Base-by-base conservation (phyloP, 2,329 filamentous ascomycete genomes). In the Beauveria sp. region DNA sequence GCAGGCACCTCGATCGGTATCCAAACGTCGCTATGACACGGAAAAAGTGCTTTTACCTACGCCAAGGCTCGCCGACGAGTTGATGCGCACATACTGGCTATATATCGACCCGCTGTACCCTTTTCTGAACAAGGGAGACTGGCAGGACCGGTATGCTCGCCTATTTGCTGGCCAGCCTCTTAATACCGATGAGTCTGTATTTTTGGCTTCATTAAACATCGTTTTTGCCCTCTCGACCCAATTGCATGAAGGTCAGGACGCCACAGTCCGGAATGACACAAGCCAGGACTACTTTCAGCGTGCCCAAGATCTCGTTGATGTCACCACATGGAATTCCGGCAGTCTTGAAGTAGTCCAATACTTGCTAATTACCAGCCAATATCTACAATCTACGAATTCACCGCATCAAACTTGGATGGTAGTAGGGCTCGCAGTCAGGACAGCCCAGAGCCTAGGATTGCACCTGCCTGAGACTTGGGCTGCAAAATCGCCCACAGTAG, bases 371-470 rank as follows among this genome's bases (percentile, higher is more conserved):
- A 77, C 78, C 62, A 76, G 75, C 12, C 78, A 79, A 50, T 81
- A 80, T 61, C 67, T 80, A 0, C 79, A 80, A 48, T 78, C 79
- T 51, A 80, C 79, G 0, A 74, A 78, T 14, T 74, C 74, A 6
- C 74, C 76, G 0, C 76, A 80, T 61, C 75, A 79, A 61, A 80
- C 77, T 1, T 81, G 79, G 79, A 79, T 80, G 67, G 73, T 77
- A 5, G 75, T 78, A 0, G 78, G 78, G 0, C 69, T 76, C 4
- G 78, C 77, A 0, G 73, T 80, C 18, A 71, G 78, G 1, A 79
- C 75, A 18, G 79, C 79, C 0, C 77, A 80, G 55, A 76, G 77
- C 0, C 61, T 81, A 3, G 79, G 77, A 0, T 66, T 80, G 30
- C 77, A 81, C 55, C 66, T 79, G 3, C 70, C 73, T 0, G 73